These are phyloP conservation scores for Peribolospora baueri DNA, from an alignment of 768 basidiomycete species.

Conservation along the genomic window DNA sequence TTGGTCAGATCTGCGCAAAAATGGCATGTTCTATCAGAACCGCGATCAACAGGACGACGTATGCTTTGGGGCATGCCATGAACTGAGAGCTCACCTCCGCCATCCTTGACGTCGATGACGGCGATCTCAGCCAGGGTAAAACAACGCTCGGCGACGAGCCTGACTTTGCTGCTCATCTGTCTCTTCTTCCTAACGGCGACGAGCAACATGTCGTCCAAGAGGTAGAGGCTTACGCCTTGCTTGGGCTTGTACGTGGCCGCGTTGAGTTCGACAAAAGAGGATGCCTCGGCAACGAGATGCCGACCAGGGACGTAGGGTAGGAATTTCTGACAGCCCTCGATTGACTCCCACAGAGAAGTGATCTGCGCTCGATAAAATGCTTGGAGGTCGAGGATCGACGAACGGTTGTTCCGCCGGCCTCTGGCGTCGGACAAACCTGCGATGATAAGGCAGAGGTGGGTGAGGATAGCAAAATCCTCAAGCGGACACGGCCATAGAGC, in stretches of 20 bases:
- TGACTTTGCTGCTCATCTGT: constrained; percentile 35
- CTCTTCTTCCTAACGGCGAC: constrained; percentile 50
- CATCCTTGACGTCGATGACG: constrained; percentile 88
- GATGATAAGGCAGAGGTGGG: constrained; percentile 14
- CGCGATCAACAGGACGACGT: neutral
- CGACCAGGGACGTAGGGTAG: constrained; percentile 73
- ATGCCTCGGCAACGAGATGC: constrained; percentile 68
- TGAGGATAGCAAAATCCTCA: neutral
- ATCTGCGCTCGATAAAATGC: constrained; percentile 87
- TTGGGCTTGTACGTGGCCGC: constrained; percentile 85
- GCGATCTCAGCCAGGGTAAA: constrained; percentile 86
- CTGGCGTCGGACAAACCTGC: neutral
- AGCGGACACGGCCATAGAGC: constrained; percentile 10
- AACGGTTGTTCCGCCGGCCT: constrained; percentile 39
- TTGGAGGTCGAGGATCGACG: constrained; percentile 84
- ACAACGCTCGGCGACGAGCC: constrained; percentile 75
- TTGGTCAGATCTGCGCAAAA: constrained; percentile 44
- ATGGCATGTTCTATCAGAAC: neutral
- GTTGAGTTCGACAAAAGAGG: constrained; percentile 59
- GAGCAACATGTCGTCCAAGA: constrained; percentile 73
- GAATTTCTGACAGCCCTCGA: constrained; percentile 88
- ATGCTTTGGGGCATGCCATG: neutral
- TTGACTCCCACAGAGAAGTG: constrained; percentile 62
- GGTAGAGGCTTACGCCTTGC: constrained; percentile 63
- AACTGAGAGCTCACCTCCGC: constrained; percentile 36